These are phyloP conservation scores for Xylaria bambusicola DNA, from an alignment of 495 filamentous ascomycete genomes.

Conservation along the genomic window DNA sequence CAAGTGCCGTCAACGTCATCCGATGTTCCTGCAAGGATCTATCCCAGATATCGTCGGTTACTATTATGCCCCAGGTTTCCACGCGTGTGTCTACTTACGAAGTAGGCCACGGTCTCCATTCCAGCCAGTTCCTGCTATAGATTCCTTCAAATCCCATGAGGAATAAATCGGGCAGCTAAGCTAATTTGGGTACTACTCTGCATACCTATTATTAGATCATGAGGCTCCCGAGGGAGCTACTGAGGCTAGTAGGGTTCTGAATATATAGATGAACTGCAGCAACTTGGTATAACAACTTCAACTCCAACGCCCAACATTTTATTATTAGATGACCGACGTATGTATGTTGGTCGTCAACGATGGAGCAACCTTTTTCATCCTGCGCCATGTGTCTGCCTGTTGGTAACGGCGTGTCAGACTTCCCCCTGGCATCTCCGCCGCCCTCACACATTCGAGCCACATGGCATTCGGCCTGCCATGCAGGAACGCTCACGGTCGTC, in stretches of 20 bases:
- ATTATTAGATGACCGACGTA: constrained; percentile 6
- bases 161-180: constrained; percentile 11
- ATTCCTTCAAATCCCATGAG: not conserved
- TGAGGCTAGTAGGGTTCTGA: not conserved
- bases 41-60: not conserved
- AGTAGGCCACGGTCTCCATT: too few species aligned
- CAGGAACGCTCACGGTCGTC: constrained; percentile 17
- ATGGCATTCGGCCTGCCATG: constrained; percentile 18
- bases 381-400: not conserved
- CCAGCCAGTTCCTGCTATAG: too few species aligned
- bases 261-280: constrained; percentile 6
- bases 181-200: not conserved
- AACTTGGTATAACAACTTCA: too few species aligned
- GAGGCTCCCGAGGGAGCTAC: constrained; percentile 5
- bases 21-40: not conserved
- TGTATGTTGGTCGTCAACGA: not conserved
- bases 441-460: constrained; percentile 16
- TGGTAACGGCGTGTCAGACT: not conserved
- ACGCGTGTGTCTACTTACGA: too few species aligned
- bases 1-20: not conserved
- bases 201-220: constrained; percentile 18
- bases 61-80: not conserved
- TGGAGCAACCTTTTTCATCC: not conserved
- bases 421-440: not conserved
- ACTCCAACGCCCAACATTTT: not conserved